Conservation (phyloP, 2,329 filamentous ascomycete genomes). For the Grosmannia huntii region DNA sequence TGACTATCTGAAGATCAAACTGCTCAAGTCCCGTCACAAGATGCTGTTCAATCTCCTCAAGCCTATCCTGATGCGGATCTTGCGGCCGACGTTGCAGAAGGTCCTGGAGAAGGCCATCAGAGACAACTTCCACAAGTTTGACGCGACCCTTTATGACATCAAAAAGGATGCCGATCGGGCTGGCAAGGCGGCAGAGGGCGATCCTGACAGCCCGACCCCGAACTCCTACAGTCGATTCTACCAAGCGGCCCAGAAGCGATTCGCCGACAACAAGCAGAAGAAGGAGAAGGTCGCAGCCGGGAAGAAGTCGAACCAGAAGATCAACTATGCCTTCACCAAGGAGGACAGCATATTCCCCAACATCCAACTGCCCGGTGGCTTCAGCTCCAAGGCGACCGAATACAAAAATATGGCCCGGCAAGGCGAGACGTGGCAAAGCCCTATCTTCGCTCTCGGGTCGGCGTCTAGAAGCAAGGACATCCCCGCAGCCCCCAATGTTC, state of each 20-base stretch:
- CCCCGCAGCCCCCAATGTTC: constrained; percentile 43
- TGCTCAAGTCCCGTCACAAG: constrained; percentile 95
- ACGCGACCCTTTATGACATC: constrained; percentile 60
- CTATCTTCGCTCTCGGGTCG: constrained; percentile 77
- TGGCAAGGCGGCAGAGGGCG: constrained; percentile 47
- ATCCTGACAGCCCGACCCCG: constrained; percentile 41
- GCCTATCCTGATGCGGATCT: constrained; percentile 69
- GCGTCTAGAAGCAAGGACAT: constrained; percentile 62
- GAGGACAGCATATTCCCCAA: constrained; percentile 83
- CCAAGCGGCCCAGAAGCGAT: constrained; percentile 57
- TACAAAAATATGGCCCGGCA: constrained; percentile 79
- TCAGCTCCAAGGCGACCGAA: constrained; percentile 86
- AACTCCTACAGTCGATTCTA: constrained; percentile 84
- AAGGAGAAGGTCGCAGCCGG: constrained; percentile 32
- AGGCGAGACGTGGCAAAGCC: constrained; percentile 90
- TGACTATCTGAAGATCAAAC: constrained; percentile 71
- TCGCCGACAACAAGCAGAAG: constrained; percentile 69
- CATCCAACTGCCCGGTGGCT: constrained; percentile 73
- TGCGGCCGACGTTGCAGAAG: constrained; percentile 77
- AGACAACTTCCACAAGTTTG: constrained; percentile 64
- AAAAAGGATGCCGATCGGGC: constrained; percentile 73
- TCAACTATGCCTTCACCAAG: constrained; percentile 75
- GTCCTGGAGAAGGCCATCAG: constrained; percentile 81
- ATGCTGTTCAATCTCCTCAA: constrained; percentile 76
- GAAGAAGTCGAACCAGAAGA: constrained; percentile 37